phyloP scores from a whole-genome alignment of 495 filamentous ascomycete species.

The Penicillium tannophilum region DNA sequence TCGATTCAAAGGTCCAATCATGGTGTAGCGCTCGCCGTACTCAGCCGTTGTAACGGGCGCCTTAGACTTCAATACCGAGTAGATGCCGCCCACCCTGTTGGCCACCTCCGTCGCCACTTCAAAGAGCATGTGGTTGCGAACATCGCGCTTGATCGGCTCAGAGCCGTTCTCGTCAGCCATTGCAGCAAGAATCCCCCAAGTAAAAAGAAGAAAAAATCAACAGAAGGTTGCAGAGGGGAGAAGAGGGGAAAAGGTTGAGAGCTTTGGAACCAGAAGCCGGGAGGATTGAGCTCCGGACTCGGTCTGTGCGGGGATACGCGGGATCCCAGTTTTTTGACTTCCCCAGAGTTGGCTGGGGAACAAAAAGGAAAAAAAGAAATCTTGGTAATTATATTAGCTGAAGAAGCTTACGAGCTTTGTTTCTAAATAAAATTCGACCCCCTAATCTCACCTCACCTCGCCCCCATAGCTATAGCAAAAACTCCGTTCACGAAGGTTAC shows the following conservation, averaged over 20 bases:
- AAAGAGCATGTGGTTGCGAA: slow-evolving; percentile 83
- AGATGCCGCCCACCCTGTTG: slow-evolving; percentile 97
- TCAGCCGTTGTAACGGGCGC: slow-evolving; percentile 96
- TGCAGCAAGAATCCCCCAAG: slow-evolving; percentile 2
- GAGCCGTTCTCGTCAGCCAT: slow-evolving; percentile 39
- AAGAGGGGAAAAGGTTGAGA: slow-evolving; percentile 10
- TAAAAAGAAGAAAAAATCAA: background rate
- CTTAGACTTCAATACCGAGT: slow-evolving; percentile 98
- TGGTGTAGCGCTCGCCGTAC: slow-evolving; percentile 95
- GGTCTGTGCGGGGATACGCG: slow-evolving; percentile 33
- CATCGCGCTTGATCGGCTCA: slow-evolving; percentile 59
- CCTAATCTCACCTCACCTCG: background rate
- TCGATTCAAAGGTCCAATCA: slow-evolving; percentile 92
- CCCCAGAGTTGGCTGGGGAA: slow-evolving; percentile 14
- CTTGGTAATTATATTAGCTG: background rate
- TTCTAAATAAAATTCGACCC: background rate
- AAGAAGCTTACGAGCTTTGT: background rate
- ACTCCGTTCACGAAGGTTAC: background rate
- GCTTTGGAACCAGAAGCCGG: slow-evolving; percentile 9
- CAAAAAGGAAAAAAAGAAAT: background rate
- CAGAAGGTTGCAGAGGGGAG: slow-evolving; percentile 13
- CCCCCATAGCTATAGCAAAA: background rate
- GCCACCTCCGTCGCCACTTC: slow-evolving; percentile 97
- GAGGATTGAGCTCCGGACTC: slow-evolving; percentile 25
- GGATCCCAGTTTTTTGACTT: slow-evolving; percentile 11